Evolutionary conservation across 768 basidiomycete species (phyloP).

Genomic region (Termitomyces eurrhizus): DNA sequence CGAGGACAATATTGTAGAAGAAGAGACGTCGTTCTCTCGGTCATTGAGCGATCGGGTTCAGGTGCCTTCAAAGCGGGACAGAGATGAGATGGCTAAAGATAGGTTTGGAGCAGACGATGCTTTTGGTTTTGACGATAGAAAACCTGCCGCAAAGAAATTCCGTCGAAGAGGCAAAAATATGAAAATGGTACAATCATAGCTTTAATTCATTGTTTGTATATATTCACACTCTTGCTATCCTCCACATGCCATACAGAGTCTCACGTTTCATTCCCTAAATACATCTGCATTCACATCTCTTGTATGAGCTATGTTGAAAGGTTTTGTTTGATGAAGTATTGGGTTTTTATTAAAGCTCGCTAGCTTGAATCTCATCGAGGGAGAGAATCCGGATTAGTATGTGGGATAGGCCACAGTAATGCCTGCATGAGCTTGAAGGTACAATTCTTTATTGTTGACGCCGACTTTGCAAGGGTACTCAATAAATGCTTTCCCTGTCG

Average conservation of each 20-base stretch:
- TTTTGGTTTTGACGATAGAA: conserved; percentile 28
- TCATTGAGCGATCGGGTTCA: conserved; percentile 36
- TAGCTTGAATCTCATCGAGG: no score
- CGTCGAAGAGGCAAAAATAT: conserved; percentile 24
- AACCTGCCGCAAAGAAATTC: conserved; percentile 22
- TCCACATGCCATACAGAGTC: background rate
- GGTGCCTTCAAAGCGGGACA: conserved; percentile 37
- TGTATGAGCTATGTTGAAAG: background rate
- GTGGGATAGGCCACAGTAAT: no score
- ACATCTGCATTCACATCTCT: background rate
- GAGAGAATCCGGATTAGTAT: no score
- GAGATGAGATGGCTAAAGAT: conserved; percentile 26
- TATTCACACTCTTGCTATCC: background rate
- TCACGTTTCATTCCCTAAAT: background rate
- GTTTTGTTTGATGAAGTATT: no score
- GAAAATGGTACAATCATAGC: conserved; percentile 10
- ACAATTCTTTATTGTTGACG: no score
- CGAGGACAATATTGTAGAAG: conserved; percentile 7
- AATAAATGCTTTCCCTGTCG: no score
- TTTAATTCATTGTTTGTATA: background rate
- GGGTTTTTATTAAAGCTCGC: no score
- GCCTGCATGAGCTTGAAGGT: no score
- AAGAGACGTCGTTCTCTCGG: conserved; percentile 14
- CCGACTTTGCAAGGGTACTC: no score
- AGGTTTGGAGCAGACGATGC: conserved; percentile 14